phyloP scores from a whole-genome alignment of 2,329 filamentous ascomycete genomes.

The Fusarium coicis region DNA sequence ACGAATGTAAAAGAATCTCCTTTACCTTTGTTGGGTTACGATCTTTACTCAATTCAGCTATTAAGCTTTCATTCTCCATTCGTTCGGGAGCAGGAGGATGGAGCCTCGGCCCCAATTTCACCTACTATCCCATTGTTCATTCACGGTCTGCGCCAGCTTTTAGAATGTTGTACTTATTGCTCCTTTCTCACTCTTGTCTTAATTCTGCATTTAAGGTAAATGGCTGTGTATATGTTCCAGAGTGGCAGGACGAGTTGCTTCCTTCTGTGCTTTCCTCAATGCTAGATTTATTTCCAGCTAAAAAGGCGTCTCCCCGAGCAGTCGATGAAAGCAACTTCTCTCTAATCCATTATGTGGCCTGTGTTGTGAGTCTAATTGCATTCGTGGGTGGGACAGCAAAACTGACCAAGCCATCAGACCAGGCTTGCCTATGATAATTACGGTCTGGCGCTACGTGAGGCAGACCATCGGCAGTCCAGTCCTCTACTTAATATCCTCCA shows the following conservation, averaged over 20 bases:
- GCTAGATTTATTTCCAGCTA: neutral
- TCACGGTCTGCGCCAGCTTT: neutral
- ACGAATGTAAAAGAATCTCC: rapidly evolving
- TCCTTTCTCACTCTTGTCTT: too few species aligned
- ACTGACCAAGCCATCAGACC: too few species aligned
- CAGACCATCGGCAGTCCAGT: too few species aligned
- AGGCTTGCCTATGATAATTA: too few species aligned
- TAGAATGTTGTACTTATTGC: neutral
- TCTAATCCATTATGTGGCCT: rapidly evolving
- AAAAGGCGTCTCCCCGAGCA: neutral
- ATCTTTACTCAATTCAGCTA: neutral
- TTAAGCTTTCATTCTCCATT: neutral
- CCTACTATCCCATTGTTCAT: neutral
- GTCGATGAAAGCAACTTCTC: rapidly evolving
- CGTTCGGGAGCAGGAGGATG: neutral
- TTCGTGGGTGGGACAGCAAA: too few species aligned
- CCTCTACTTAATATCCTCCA: neutral
- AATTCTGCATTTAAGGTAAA: too few species aligned
- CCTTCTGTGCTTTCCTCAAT: neutral
- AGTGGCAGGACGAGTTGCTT: neutral
- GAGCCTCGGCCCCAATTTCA: neutral
- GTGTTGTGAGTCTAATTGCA: neutral
- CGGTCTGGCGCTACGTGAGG: too few species aligned
- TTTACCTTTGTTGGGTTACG: rapidly evolving
- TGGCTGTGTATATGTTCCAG: too few species aligned